Conservation (phyloP, 2,329 filamentous ascomycete species). For the Pseudocercospora macadamiae region DNA sequence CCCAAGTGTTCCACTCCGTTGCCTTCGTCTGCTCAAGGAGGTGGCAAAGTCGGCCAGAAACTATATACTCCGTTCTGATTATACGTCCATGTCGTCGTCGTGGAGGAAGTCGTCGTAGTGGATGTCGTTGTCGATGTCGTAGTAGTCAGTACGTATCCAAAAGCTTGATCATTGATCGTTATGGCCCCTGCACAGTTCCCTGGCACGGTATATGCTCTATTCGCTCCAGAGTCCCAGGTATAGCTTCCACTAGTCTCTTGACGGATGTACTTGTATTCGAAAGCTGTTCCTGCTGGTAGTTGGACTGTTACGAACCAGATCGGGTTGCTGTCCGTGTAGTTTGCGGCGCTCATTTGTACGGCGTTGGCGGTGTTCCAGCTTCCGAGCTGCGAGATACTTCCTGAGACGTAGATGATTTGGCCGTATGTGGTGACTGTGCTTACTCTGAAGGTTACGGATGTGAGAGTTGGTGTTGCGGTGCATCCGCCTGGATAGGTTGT, state of each 20-base stretch:
- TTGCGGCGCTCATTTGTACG: constrained; percentile 57
- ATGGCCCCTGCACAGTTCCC: constrained; percentile 24
- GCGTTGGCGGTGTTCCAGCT: constrained; percentile 59
- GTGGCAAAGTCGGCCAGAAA: neutral
- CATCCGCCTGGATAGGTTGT: constrained; percentile 23
- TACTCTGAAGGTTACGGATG: constrained; percentile 47
- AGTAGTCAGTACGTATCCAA: neutral
- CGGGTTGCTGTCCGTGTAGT: constrained; percentile 62
- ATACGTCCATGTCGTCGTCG: neutral
- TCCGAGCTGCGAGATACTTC: constrained; percentile 62
- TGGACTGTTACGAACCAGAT: constrained; percentile 61
- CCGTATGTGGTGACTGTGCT: constrained; percentile 56
- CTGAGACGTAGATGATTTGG: constrained; percentile 66
- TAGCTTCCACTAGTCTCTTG: constrained; percentile 57
- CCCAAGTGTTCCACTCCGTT: neutral
- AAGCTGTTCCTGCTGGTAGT: constrained; percentile 56
- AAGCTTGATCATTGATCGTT: constrained; percentile 19
- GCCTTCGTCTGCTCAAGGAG: neutral
- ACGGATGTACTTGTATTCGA: constrained; percentile 72
- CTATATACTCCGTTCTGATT: neutral
- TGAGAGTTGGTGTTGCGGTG: constrained; percentile 25
- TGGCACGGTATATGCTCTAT: constrained; percentile 23
- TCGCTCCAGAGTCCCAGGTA: constrained; percentile 58
- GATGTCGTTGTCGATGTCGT: neutral
- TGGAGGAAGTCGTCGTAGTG: neutral